Evolutionary conservation across 2,329 filamentous ascomycete species (phyloP), one percentile per base, ranked within the genome.

Genomic region (Scedosporium minutisporum): DNA sequence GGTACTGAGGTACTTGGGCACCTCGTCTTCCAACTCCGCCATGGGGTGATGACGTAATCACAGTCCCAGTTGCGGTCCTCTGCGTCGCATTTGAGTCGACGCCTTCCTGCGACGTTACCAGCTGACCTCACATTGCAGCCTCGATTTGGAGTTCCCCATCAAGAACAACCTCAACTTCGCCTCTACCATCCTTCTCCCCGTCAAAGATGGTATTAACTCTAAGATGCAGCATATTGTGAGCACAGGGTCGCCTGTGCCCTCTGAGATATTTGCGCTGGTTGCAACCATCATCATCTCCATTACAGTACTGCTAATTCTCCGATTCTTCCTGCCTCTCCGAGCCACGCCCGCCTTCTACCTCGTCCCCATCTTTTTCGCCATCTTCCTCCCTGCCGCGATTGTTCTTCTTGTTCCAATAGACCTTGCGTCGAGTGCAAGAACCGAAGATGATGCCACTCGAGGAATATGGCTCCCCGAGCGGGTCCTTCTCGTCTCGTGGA

Each of bases 371-470:
- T 99, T 99, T 78, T 89, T 99, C 67, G 91, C 93, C n/a, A 83
- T 99, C 68, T 93, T 91, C 71, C 85, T 99, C 5, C 96, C 95
- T 10, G 91, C 91, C 57, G 93, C 90, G 73, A 93, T 96, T 70
- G 86, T 97, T 25, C 80, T 99, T 25, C 84, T 99, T 23, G 92
- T 99, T 6, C 95, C 95, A 4, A 96, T 99, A 73, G 95, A 99
- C 75, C 86, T 99, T 67, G 93, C 93, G 1, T 96, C 93, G 6
- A 93, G 85, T 71, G 88, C 90, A 23, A 83, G 86, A 58, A 86
- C 87, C 60, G 87, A 89, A 64, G 88, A 89, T 74, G 86, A 84
- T 64, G 82, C 84, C 16, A 82, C 85, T 16, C 84, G 88, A 68
- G 95, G 93, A 41, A 90, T 99, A 70, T 97, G 93, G 91, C 82